Evolutionary conservation across 805 yeast species (phyloP).

Genomic region (Lachancea lanzarotensis): DNA sequence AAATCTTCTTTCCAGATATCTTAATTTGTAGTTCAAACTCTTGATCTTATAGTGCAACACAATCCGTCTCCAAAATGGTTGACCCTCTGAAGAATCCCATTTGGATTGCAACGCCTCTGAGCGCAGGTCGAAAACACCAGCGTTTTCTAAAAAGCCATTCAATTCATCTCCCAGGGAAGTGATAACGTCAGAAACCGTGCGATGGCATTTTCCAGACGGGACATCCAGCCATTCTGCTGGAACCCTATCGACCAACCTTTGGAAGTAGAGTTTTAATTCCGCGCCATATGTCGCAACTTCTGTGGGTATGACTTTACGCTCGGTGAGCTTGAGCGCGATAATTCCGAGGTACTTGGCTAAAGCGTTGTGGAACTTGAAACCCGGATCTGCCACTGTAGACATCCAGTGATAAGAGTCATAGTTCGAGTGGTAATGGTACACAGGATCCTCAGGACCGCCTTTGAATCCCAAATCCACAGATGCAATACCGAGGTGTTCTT

Average conservation of each 20-base stretch:
- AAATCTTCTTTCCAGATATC: constrained; percentile 41
- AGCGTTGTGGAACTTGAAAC: constrained; percentile 51
- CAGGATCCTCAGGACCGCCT: constrained; percentile 41
- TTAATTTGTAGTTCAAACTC: constrained; percentile 33
- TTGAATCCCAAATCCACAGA: constrained; percentile 56
- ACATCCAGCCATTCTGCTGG: constrained; percentile 37
- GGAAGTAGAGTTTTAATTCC: constrained; percentile 35
- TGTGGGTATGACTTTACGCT: constrained; percentile 37
- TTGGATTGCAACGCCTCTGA: constrained; percentile 15
- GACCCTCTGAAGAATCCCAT: constrained; percentile 28
- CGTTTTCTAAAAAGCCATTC: constrained; percentile 16
- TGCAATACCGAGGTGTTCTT: constrained; percentile 54
- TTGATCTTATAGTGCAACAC: constrained; percentile 23
- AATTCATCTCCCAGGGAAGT: constrained; percentile 27
- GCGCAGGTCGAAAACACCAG: constrained; percentile 25
- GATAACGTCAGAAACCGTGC: constrained; percentile 27
- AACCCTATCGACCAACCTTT: constrained; percentile 31
- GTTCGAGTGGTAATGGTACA: constrained; percentile 71
- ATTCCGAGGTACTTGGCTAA: constrained; percentile 49
- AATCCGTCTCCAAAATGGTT: constrained; percentile 31
- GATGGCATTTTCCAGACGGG: constrained; percentile 8
- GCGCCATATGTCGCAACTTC: constrained; percentile 35
- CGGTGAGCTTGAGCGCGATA: constrained; percentile 42
- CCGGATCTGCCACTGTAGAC: constrained; percentile 56
- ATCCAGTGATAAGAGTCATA: constrained; percentile 72